Evolutionary conservation across 2,329 filamentous ascomycete species (phyloP).

Genomic region (Hymenoscyphus salicellus): DNA sequence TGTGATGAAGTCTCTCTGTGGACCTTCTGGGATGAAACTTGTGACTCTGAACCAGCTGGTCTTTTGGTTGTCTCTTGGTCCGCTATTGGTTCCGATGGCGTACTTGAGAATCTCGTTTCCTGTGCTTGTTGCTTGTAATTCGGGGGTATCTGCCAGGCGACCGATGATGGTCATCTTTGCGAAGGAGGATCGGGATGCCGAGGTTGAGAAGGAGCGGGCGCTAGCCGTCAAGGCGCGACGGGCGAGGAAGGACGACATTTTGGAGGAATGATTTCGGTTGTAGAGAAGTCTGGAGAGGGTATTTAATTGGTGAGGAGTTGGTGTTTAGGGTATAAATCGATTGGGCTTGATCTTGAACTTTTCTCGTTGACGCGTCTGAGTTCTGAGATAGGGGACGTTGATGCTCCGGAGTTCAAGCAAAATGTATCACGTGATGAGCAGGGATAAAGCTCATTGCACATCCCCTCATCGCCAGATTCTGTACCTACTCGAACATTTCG

Average conservation of each 20-base stretch:
- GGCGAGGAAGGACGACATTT: constrained; percentile 32
- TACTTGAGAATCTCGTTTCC: constrained; percentile 77
- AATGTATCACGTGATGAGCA: too few relatives aligned
- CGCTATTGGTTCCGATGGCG: constrained; percentile 66
- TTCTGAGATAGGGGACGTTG: neutral
- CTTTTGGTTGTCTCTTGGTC: constrained; percentile 65
- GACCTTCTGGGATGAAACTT: constrained; percentile 66
- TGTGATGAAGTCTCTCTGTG: constrained; percentile 68
- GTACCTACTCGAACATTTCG: too few relatives aligned
- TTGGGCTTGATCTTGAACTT: neutral
- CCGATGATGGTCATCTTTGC: constrained; percentile 86
- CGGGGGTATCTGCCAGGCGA: constrained; percentile 75
- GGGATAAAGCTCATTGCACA: too few relatives aligned
- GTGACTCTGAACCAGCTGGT: constrained; percentile 84
- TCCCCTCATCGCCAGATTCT: too few relatives aligned
- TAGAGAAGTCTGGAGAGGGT: neutral
- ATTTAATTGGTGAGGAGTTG: neutral
- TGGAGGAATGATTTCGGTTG: constrained; percentile 1
- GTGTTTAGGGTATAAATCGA: neutral
- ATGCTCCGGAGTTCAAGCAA: too few relatives aligned
- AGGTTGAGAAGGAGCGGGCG: constrained; percentile 72
- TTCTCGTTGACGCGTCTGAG: neutral
- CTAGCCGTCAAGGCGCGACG: constrained; percentile 42
- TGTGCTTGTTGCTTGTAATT: constrained; percentile 65
- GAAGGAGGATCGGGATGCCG: constrained; percentile 55